These are phyloP conservation scores for Fraxinus cuspidata DNA, from an alignment of 257 asterid genomes.

Conservation along the genomic window DNA sequence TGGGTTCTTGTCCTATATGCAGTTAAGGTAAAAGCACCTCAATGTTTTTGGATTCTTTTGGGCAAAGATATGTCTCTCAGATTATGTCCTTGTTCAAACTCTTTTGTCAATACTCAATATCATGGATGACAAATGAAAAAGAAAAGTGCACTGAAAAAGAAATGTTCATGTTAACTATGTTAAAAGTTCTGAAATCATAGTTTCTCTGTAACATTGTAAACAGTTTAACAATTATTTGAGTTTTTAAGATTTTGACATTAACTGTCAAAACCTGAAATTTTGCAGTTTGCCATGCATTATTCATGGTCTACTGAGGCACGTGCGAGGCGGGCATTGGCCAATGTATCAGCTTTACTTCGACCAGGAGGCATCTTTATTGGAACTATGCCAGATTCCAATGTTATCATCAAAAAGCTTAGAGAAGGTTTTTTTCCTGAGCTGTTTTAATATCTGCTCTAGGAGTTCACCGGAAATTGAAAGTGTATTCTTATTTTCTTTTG, in stretches of 20 bases:
- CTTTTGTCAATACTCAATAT: neutral
- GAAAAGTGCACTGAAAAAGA: neutral
- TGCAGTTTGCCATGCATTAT: slow-evolving; percentile 98
- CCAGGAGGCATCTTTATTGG: slow-evolving; percentile 98
- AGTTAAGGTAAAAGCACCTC: neutral
- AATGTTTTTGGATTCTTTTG: neutral
- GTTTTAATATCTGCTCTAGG: slow-evolving; percentile 11
- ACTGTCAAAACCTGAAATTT: slow-evolving; percentile 22
- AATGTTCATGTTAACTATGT: neutral
- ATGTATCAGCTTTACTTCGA: slow-evolving; percentile 92
- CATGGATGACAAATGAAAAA: slow-evolving; percentile 9
- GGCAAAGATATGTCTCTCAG: neutral
- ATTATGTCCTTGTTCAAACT: neutral
- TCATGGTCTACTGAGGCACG: slow-evolving; percentile 99
- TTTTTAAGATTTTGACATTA: slow-evolving; percentile 19
- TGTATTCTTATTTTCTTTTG: neutral
- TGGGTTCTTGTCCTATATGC: neutral
- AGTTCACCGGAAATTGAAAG: neutral
- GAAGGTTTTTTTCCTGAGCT: slow-evolving; percentile 58
- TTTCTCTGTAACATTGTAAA: neutral
- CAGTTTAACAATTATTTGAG: neutral
- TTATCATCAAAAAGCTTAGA: slow-evolving; percentile 80
- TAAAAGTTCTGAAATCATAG: slow-evolving; percentile 11
- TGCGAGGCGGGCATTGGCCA: slow-evolving; percentile 91
- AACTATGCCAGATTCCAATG: slow-evolving; percentile 99